Percentiles rank a stretch among this genome's conserved stretches.
These are phyloP conservation scores for Oryza meridionalis DNA, from an alignment of 176 grass and related monocot genomes.

Conservation along the genomic window DNA sequence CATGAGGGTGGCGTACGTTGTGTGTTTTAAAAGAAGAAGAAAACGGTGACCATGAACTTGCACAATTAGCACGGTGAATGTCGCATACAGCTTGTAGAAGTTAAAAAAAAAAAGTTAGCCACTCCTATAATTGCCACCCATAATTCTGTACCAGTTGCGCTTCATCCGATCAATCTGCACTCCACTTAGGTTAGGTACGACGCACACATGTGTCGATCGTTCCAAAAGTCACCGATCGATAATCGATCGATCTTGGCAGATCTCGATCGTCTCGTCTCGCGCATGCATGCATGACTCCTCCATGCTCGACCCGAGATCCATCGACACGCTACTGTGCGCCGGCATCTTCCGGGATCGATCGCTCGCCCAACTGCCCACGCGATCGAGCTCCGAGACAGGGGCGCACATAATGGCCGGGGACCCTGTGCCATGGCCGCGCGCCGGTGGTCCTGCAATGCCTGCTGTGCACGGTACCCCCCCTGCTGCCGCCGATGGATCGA, in stretches of 20 bases:
- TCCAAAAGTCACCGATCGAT: neutral
- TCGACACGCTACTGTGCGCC: too few relatives aligned
- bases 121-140: too few relatives aligned
- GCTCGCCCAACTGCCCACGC: constrained; percentile 39
- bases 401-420: constrained; percentile 44
- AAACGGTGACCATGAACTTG: too few relatives aligned
- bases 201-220: neutral
- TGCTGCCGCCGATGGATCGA: neutral
- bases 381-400: constrained; percentile 47
- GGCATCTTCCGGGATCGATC: constrained; percentile 20
- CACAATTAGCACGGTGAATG: too few relatives aligned
- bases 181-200: neutral
- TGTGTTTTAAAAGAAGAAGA: too few relatives aligned
- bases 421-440: constrained; percentile 17
- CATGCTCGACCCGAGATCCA: neutral
- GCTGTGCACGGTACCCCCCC: neutral
- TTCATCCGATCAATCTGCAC: neutral
- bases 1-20: too few relatives aligned
- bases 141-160: neutral
- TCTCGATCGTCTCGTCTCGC: neutral
- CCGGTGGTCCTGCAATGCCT: constrained; percentile 32
- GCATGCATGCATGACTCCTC: neutral
- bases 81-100: too few relatives aligned
- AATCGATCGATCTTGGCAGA: neutral
- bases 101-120: too few relatives aligned